Percentiles rank a stretch among this genome's conserved stretches.
Conservation (phyloP, 352 stramenopile genomes). For the Globisporangium uncinulatum region DNA sequence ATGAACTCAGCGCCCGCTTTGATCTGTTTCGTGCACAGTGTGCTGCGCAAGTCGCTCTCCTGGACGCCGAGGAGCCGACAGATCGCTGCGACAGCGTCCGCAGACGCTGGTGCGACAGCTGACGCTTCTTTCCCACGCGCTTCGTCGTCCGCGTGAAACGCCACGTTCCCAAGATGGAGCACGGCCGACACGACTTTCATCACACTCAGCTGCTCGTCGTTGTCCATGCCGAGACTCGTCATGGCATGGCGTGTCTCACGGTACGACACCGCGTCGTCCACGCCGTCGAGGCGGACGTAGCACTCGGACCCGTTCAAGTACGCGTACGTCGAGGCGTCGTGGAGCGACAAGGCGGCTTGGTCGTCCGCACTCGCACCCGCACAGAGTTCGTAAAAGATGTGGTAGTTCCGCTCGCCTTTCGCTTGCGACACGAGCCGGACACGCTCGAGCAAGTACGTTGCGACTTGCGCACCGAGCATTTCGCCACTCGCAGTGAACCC, state of each 20-base stretch:
- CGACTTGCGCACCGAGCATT: slow-evolving; percentile 77
- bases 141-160: slow-evolving; percentile 43
- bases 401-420: slow-evolving; percentile 96
- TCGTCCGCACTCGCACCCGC: slow-evolving; percentile 61
- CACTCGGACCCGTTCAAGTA: slow-evolving; percentile 86
- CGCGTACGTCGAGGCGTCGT: slow-evolving; percentile 52
- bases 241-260: slow-evolving; percentile 69
- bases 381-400: slow-evolving; percentile 98
- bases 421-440: slow-evolving; percentile 91
- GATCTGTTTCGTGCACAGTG: slow-evolving; percentile 75
- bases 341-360: slow-evolving; percentile 38
- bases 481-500: slow-evolving; percentile 74
- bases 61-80: slow-evolving; percentile 72
- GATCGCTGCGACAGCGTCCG: slow-evolving; percentile 68
- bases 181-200: slow-evolving; percentile 82
- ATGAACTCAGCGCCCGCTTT: slow-evolving; percentile 75
- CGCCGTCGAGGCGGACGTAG: slow-evolving; percentile 61
- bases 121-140: slow-evolving; percentile 51
- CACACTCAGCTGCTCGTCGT: slow-evolving; percentile 73
- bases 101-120: slow-evolving; percentile 42
- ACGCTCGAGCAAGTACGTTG: slow-evolving; percentile 95
- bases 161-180: slow-evolving; percentile 84
- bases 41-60: slow-evolving; percentile 38
- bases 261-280: slow-evolving; percentile 80
- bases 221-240: slow-evolving; percentile 72